A percentile compares a stretch with the other conserved stretches of the same genome.
Conservation (phyloP, 2,329 filamentous ascomycete species). For the Tolypocladium sp. region DNA sequence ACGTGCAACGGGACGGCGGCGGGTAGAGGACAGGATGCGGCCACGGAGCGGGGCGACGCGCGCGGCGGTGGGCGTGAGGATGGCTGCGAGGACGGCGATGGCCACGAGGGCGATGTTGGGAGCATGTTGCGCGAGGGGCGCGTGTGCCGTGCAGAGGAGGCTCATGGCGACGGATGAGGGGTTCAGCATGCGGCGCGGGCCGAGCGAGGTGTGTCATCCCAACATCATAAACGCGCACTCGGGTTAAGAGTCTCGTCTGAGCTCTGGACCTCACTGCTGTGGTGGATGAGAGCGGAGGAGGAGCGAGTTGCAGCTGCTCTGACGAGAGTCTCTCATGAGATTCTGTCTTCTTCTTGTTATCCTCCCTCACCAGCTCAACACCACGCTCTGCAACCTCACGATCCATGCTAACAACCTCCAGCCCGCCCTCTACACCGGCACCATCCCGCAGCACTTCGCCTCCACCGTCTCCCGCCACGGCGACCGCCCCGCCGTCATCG, state of each 20-base stretch:
- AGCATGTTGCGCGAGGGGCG: neutral
- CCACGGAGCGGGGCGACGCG: neutral
- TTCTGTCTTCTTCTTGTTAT: too few relatives aligned
- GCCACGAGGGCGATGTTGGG: neutral
- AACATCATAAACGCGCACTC: too few relatives aligned
- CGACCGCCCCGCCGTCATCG: constrained; percentile 51
- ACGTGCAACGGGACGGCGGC: neutral
- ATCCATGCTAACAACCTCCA: constrained; percentile 21
- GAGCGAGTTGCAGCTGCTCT: neutral
- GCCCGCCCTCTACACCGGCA: constrained; percentile 58
- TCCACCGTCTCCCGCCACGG: constrained; percentile 54
- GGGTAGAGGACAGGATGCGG: neutral
- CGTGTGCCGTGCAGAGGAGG: constrained; percentile 1
- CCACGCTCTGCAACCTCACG: neutral
- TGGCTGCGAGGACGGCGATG: neutral
- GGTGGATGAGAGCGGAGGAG: neutral
- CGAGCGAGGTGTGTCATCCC: constrained; percentile 16
- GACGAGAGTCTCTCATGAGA: too few relatives aligned
- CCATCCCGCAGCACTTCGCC: constrained; percentile 65
- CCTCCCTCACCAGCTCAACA: neutral
- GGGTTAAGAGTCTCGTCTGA: too few relatives aligned
- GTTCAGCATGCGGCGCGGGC: constrained; percentile 18
- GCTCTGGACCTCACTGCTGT: too few relatives aligned
- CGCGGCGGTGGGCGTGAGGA: neutral
- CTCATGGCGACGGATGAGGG: constrained; percentile 5